A percentile compares a stretch with the other conserved stretches of the same genome.
Conservation (phyloP, 306 rosid genomes). For the Acmispon strigosus region DNA sequence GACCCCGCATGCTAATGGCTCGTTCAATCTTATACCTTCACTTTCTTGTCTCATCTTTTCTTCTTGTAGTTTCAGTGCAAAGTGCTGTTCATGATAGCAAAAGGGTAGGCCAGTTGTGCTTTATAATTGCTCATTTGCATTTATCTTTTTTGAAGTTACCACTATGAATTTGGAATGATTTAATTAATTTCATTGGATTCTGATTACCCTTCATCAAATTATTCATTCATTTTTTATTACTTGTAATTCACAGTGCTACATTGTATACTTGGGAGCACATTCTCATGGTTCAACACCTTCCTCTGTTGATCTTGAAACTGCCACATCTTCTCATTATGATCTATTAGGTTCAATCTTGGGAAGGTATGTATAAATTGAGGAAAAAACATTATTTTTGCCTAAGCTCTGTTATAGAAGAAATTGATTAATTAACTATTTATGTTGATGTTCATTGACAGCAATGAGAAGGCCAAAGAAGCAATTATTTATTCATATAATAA, state of each 20-base stretch:
- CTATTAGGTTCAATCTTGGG: constrained; percentile 25
- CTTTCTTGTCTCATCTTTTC: no score
- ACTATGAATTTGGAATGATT: no score
- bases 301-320: constrained; percentile 23
- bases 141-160: no score
- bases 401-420: background rate
- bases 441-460: constrained; percentile 10
- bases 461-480: constrained; percentile 33
- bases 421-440: background rate
- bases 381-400: background rate
- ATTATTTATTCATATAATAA: constrained; percentile 47
- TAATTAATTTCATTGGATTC: no score
- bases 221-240: background rate
- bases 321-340: constrained; percentile 29
- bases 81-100: no score
- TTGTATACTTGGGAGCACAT: constrained; percentile 35
- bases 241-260: constrained; percentile 18
- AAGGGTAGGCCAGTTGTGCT: no score
- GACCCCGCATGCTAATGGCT: no score
- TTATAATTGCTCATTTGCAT: no score
- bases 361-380: constrained; percentile 16
- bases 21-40: no score
- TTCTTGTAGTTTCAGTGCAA: no score
- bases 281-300: constrained; percentile 37
- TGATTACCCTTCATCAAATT: no score